phyloP scores from a whole-genome alignment of 805 yeast genomes.

The Zygosaccharomyces kombuchaensis region DNA sequence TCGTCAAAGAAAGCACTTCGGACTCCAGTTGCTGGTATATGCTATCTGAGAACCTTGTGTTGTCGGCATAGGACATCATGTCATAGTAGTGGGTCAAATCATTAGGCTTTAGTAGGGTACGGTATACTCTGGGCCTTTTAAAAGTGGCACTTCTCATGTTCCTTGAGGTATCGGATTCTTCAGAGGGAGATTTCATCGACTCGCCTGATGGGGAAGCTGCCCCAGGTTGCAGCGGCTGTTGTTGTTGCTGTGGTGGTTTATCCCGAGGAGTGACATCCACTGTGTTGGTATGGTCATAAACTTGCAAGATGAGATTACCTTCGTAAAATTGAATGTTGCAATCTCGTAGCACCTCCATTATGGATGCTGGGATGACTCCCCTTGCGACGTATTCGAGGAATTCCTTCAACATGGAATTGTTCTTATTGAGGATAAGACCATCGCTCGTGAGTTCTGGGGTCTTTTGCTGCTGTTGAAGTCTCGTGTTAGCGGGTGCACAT shows the following conservation, averaged over 20 bases:
- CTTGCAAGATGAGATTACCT: slow-evolving; percentile 81
- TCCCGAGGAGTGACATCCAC: slow-evolving; percentile 28
- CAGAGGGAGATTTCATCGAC: slow-evolving; percentile 3
- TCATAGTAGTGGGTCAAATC: slow-evolving; percentile 81
- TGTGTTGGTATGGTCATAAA: slow-evolving; percentile 74
- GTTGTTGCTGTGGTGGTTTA: slow-evolving; percentile 3
- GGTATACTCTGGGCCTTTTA: slow-evolving; percentile 63
- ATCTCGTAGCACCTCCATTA: slow-evolving; percentile 84
- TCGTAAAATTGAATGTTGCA: slow-evolving; percentile 81
- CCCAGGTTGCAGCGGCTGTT: neutral
- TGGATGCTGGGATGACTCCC: slow-evolving; percentile 83
- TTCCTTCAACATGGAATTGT: slow-evolving; percentile 70
- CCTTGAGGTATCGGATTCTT: slow-evolving; percentile 7
- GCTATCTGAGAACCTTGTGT: slow-evolving; percentile 72
- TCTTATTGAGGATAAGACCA: slow-evolving; percentile 70
- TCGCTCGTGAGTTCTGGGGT: slow-evolving; percentile 42
- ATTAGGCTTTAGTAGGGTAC: slow-evolving; percentile 76
- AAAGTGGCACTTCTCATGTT: slow-evolving; percentile 18
- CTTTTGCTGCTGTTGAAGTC: slow-evolving; percentile 37
- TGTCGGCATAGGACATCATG: slow-evolving; percentile 76
- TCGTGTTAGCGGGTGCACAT: slow-evolving; percentile 58
- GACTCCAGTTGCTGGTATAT: slow-evolving; percentile 79
- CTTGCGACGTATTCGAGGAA: slow-evolving; percentile 74
- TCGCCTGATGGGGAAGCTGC: slow-evolving; percentile 3
- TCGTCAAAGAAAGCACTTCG: slow-evolving; percentile 75